phyloP scores from a whole-genome alignment of 2,329 filamentous ascomycete genomes.

The Diplodia intermedia region DNA sequence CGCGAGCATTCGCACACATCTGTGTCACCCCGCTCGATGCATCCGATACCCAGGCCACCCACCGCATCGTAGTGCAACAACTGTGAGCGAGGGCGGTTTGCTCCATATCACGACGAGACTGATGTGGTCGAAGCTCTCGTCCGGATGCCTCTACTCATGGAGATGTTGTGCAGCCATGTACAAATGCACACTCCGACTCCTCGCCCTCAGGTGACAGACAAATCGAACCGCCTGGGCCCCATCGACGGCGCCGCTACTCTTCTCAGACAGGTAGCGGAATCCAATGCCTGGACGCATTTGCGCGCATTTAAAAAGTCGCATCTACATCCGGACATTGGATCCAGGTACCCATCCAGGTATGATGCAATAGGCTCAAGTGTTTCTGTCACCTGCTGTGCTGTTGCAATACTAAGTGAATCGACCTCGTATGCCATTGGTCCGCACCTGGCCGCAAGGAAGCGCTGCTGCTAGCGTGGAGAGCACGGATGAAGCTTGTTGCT shows the following conservation, averaged over 20 bases:
- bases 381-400: neutral
- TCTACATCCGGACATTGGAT: too few species aligned
- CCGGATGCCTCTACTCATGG: neutral
- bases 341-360: too few species aligned
- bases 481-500: conserved; percentile 25
- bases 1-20: neutral
- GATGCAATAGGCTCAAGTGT: too few species aligned
- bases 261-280: too few species aligned
- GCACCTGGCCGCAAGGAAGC: neutral
- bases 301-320: too few species aligned
- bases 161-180: neutral
- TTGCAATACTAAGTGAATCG: neutral
- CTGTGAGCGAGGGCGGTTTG: neutral
- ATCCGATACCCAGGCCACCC: neutral
- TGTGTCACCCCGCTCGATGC: neutral
- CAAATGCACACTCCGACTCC: neutral
- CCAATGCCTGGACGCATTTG: too few species aligned
- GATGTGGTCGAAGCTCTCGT: neutral
- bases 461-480: conserved; percentile 7
- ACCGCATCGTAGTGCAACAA: neutral
- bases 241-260: too few species aligned
- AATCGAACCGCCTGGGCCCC: too few species aligned
- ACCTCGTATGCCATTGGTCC: neutral
- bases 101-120: neutral
- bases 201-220: neutral